Evolutionary conservation across 2,329 filamentous ascomycete species (phyloP), one percentile per base, ranked within the genome.

Genomic region (Exophiala aquamarina): DNA sequence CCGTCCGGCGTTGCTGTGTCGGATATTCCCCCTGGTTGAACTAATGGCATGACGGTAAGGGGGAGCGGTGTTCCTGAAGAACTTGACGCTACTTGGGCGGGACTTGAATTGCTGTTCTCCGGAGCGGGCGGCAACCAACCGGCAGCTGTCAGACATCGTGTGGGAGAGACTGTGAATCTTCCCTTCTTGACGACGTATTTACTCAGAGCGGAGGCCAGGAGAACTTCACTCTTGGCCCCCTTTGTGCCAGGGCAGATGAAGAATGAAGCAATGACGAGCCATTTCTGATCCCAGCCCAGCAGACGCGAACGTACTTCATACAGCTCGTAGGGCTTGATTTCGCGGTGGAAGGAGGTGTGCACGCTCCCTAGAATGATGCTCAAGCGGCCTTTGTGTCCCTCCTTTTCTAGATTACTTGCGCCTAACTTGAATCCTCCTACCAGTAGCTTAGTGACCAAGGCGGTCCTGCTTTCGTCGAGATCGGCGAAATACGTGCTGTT

Each of bases 181-280:
- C 86, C 87, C 46, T 89, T 76, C 72, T 92, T 92, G 65, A 89
- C 83, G 32, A 92, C 87, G 65, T 92, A 92, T 71, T 90, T 91
- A 70, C 80, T 84, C 34, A 92, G 67, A 1, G 83, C 83, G 0
- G 84, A 84, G 1, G 87, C 88, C 57, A 86, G 78, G 31, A 92
- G 76, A 50, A 81, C 66, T 78, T 82, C 64, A 26, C 11, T 11
- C 37, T 70, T 66, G 33, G 64, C 62, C 11, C 63, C 63, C 4
- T 50, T 46, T 47, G 66, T 66, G 15, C 67, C 67, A 21, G 68
- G 70, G 11, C 72, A 79, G 5, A 91, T 77, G 57, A 87, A 91
- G 63, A 87, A 85, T 17, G 82, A 87, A 26, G 89, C 71, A 31
- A 90, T 76, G 65, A 88, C 90, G 49, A 90, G 61, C 87, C 87